Conservation (phyloP, 2,329 filamentous ascomycete species). For the Clonostachys chloroleuca region DNA sequence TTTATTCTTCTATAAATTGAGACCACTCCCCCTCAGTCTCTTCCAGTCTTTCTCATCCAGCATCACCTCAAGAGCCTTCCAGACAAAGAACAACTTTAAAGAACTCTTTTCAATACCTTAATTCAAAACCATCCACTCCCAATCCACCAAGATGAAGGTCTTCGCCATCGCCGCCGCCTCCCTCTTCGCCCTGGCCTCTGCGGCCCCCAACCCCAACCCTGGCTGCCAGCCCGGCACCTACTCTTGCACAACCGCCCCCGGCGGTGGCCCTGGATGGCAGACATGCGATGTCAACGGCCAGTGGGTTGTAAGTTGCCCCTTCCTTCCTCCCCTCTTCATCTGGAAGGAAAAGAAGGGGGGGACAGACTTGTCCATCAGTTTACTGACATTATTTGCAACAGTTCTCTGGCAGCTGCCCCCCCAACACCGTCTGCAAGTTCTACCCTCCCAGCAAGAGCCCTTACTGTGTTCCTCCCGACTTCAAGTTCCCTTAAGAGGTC, state of each 20-base stretch:
- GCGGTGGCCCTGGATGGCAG: constrained; percentile 17
- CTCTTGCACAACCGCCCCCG: constrained; percentile 14
- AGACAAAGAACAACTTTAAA: too few species aligned
- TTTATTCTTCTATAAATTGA: too few species aligned
- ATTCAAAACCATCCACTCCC: not conserved
- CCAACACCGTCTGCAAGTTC: constrained; percentile 28
- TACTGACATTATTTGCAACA: constrained; percentile 4
- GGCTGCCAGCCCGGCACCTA: constrained; percentile 28
- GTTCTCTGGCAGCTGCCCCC: constrained; percentile 25
- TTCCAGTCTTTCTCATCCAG: too few species aligned
- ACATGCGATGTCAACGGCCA: constrained; percentile 19
- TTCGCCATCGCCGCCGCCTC: constrained; percentile 10
- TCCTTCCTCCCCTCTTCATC: not conserved
- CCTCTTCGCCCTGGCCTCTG: constrained; percentile 8
- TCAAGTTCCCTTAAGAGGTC: constrained; percentile 11
- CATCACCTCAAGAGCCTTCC: too few species aligned
- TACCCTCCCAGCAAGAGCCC: constrained; percentile 23
- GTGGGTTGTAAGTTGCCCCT: constrained; percentile 23
- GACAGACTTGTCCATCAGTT: not conserved
- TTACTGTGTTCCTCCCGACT: constrained; percentile 28
- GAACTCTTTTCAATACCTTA: not conserved
- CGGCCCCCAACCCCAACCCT: constrained; percentile 4
- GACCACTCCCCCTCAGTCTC: too few species aligned
- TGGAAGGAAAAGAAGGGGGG: not conserved
- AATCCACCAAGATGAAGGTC: constrained; percentile 6